phyloP scores from a whole-genome alignment of 1,284 basidiomycete species.

The Tranzscheliella williamsii region DNA sequence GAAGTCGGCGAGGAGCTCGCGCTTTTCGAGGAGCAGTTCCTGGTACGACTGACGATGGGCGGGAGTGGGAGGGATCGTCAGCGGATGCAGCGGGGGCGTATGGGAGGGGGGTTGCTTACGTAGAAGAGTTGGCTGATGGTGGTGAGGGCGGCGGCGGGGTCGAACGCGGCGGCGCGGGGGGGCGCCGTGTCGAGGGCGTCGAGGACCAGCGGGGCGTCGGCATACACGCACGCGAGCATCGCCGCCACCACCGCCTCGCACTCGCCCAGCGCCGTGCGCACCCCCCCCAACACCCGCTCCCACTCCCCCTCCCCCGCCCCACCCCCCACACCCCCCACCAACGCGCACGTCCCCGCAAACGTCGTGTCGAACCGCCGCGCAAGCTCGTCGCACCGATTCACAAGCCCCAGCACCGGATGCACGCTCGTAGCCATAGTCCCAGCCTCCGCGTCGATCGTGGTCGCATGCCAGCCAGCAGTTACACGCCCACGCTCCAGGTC shows the following conservation, averaged over 20 bases:
- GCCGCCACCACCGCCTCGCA: constrained; percentile 11
- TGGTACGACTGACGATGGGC: constrained; percentile 45
- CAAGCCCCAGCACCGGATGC: constrained; percentile 27
- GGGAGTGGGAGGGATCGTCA: background rate
- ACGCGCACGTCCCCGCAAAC: constrained; percentile 2
- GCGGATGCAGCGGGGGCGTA: background rate
- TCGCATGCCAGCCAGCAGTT: too few species aligned
- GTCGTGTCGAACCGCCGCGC: constrained; percentile 16
- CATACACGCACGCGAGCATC: constrained; percentile 19
- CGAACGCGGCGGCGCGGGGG: constrained; percentile 16
- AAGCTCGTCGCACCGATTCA: constrained; percentile 26
- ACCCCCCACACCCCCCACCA: background rate
- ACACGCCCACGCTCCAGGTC: too few species aligned
- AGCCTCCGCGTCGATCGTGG: too few species aligned
- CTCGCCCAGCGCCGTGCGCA: constrained; percentile 6
- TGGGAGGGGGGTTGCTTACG: constrained; percentile 23
- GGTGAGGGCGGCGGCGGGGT: constrained; percentile 45
- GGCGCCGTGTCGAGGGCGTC: constrained; percentile 41
- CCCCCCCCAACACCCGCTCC: constrained; percentile 8
- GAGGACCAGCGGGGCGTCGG: constrained; percentile 29
- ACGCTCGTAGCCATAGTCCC: too few species aligned
- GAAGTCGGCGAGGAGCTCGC: constrained; percentile 51
- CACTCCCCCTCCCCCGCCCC: background rate
- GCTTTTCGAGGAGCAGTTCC: constrained; percentile 45
- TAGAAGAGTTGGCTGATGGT: constrained; percentile 50